A percentile compares a stretch with the other conserved stretches of the same genome.
Evolutionary conservation across 2,329 filamentous ascomycete species (phyloP).

Genomic region (Stachybotrys elegans): DNA sequence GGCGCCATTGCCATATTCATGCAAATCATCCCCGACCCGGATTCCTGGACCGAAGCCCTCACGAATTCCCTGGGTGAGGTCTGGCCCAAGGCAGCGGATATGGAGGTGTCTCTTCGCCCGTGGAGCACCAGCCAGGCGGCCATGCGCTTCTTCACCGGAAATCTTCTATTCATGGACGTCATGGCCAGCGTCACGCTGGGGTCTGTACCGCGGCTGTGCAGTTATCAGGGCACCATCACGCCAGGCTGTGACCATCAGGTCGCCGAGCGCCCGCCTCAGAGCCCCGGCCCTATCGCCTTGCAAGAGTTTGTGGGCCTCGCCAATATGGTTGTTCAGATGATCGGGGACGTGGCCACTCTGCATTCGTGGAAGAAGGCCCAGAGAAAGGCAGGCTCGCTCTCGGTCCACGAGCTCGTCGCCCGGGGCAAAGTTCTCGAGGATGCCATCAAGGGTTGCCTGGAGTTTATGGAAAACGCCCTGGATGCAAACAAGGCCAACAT

Average conservation of each 20-base stretch:
- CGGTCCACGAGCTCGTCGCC: conserved; percentile 37
- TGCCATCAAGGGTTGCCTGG: conserved; percentile 26
- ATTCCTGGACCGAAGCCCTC: conserved; percentile 31
- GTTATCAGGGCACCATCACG: conserved; percentile 36
- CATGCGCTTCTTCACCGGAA: conserved; percentile 41
- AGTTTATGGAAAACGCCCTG: too few relatives aligned
- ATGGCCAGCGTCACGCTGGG: conserved; percentile 42
- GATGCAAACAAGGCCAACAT: conserved; percentile 8
- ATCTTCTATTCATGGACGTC: conserved; percentile 44
- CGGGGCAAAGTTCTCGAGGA: conserved; percentile 37
- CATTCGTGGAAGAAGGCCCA: conserved; percentile 50
- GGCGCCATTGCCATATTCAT: conserved; percentile 45
- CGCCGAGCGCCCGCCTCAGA: conserved; percentile 12
- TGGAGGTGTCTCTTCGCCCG: conserved; percentile 25
- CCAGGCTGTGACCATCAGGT: conserved; percentile 18
- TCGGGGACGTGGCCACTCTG: conserved; percentile 49
- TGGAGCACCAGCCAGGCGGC: conserved; percentile 42
- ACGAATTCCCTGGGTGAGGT: conserved; percentile 20
- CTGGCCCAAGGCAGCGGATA: conserved; percentile 32
- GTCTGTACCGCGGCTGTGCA: conserved; percentile 33
- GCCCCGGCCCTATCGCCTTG: conserved; percentile 32
- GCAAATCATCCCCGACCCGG: conserved; percentile 34
- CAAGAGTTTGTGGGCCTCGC: conserved; percentile 49
- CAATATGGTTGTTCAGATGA: conserved; percentile 51
- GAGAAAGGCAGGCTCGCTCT: conserved; percentile 36